Percentiles rank a stretch among this genome's conserved stretches.
These are phyloP conservation scores for Talaromyces sp. DNA, from an alignment of 2,329 filamentous ascomycete species.

Conservation along the genomic window DNA sequence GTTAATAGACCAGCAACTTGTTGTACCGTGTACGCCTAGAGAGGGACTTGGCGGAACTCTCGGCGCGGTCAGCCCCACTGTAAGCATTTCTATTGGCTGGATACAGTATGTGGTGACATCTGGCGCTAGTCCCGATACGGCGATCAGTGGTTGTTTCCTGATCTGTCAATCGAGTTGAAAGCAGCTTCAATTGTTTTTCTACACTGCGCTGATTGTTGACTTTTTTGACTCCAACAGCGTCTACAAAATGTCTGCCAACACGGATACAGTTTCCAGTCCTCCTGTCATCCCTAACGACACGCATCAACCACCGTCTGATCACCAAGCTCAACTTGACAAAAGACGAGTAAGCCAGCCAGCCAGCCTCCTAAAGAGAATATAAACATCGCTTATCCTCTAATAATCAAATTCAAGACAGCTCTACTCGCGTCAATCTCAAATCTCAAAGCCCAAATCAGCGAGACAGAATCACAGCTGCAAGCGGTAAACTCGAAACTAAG, in stretches of 20 bases:
- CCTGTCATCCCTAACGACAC: neutral
- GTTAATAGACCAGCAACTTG: neutral
- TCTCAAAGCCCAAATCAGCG: slow-evolving; percentile 45
- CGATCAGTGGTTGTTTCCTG: neutral
- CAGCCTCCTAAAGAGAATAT: neutral
- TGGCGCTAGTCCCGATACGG: neutral
- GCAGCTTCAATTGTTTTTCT: neutral
- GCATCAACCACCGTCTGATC: neutral
- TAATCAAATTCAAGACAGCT: neutral
- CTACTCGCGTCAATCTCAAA: slow-evolving; percentile 25
- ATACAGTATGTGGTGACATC: neutral
- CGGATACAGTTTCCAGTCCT: neutral
- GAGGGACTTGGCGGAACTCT: neutral
- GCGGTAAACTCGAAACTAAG: slow-evolving; percentile 31
- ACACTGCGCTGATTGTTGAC: neutral
- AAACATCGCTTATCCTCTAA: no score
- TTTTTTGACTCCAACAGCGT: neutral
- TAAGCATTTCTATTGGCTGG: neutral
- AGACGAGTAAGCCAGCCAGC: slow-evolving; percentile 10
- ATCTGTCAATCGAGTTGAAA: neutral
- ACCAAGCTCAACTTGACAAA: slow-evolving; percentile 13
- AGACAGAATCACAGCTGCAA: slow-evolving; percentile 30
- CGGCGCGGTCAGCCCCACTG: neutral
- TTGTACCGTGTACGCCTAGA: no score
- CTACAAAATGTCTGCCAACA: neutral